These are phyloP conservation scores for Nicotiana sylvestris DNA, from an alignment of 257 asterid genomes.

Conservation along the genomic window DNA sequence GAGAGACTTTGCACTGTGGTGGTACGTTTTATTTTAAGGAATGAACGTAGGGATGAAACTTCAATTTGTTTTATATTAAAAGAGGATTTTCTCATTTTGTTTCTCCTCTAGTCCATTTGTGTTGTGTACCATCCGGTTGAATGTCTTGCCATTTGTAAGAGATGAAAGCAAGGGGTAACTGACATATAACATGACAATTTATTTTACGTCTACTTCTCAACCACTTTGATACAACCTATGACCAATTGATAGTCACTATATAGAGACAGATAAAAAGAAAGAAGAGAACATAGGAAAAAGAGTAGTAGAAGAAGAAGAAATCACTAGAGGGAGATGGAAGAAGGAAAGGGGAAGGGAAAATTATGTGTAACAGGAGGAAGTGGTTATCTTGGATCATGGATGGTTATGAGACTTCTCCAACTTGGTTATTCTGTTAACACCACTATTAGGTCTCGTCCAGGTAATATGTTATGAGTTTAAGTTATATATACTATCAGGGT, in stretches of 20 bases:
- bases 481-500: too few relatives aligned
- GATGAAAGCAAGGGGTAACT: neutral
- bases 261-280: too few relatives aligned
- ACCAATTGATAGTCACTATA: neutral
- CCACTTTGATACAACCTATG: neutral
- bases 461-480: neutral
- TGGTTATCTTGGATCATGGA: constrained; percentile 38
- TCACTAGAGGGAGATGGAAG: neutral
- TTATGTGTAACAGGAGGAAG: constrained; percentile 35
- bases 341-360: constrained; percentile 8
- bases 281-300: too few relatives aligned
- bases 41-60: too few relatives aligned
- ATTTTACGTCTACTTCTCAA: too few relatives aligned
- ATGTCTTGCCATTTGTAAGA: neutral
- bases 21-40: too few relatives aligned
- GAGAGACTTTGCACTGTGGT: too few relatives aligned
- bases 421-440: constrained; percentile 43
- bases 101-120: neutral
- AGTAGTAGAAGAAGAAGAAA: neutral
- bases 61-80: too few relatives aligned
- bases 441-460: constrained; percentile 29
- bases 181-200: neutral
- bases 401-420: constrained; percentile 32
- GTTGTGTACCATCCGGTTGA: neutral
- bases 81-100: neutral